A percentile compares a stretch with the other conserved stretches of the same genome.
Conservation (phyloP, 139 green algal species). For the Haematococcus sp. region DNA sequence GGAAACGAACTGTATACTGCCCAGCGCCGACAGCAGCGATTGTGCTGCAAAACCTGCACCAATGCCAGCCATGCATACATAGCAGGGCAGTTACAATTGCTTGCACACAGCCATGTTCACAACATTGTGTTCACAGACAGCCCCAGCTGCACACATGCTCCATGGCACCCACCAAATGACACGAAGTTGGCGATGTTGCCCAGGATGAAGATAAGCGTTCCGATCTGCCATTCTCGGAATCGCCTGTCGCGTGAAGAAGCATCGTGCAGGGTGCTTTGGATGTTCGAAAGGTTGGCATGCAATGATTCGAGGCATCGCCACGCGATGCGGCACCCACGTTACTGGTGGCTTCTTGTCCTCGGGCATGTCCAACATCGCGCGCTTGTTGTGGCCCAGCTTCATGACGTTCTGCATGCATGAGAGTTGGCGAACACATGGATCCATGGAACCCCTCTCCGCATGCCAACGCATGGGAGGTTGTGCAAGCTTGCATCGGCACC, state of each 20-base stretch:
- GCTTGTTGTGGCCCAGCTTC: constrained; percentile 85
- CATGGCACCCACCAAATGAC: constrained; percentile 46
- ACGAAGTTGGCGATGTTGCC: constrained; percentile 80
- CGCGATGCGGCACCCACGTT: constrained; percentile 10
- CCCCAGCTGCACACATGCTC: background rate
- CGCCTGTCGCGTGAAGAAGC: constrained; percentile 2
- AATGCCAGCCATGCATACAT: background rate
- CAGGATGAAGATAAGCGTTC: constrained; percentile 62
- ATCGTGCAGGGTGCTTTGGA: background rate
- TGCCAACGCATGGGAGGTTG: background rate
- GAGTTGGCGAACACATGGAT: too few relatives aligned
- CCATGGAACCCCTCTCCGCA: too few relatives aligned
- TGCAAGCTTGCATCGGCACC: background rate
- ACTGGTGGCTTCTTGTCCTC: constrained; percentile 30
- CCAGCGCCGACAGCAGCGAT: constrained; percentile 79
- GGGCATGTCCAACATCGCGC: constrained; percentile 25
- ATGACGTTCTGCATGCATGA: constrained; percentile 73
- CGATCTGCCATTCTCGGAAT: constrained; percentile 64
- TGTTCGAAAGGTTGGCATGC: background rate
- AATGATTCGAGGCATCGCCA: too few relatives aligned
- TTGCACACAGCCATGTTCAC: background rate
- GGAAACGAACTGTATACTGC: constrained; percentile 83
- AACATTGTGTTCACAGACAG: background rate
- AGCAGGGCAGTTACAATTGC: background rate
- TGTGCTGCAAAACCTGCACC: constrained; percentile 78